Conservation (phyloP, 768 basidiomycete species). For the Suillus placidus region DNA sequence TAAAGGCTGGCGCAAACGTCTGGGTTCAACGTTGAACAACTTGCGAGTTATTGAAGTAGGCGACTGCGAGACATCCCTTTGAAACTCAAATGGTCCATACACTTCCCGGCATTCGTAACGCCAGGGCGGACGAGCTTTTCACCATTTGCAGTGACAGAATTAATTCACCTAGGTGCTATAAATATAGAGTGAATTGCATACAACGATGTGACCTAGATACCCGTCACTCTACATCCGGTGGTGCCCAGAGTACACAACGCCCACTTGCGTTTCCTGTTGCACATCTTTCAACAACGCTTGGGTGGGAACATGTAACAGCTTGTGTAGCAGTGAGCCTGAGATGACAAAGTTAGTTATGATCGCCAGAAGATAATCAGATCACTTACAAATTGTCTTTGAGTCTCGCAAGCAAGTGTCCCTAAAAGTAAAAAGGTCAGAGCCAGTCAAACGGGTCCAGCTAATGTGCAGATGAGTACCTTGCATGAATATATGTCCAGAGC, state of each 20-base stretch:
- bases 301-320: constrained; percentile 90
- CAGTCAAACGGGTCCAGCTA: neutral
- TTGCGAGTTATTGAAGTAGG: neutral
- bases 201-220: neutral
- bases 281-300: constrained; percentile 69
- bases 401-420: constrained; percentile 73
- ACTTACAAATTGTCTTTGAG: constrained; percentile 63
- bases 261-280: constrained; percentile 81
- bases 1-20: neutral
- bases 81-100: neutral
- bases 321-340: constrained; percentile 78
- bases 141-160: neutral
- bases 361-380: neutral
- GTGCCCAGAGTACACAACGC: constrained; percentile 80
- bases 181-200: neutral
- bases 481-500: constrained; percentile 73
- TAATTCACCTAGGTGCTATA: neutral
- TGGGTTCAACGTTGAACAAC: neutral
- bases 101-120: neutral
- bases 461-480: constrained; percentile 47
- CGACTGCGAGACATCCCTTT: neutral
- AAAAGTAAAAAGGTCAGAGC: constrained; percentile 2
- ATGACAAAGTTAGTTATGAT: neutral
- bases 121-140: neutral
- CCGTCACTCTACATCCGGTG: constrained; percentile 26